Percentiles rank a stretch among this genome's conserved stretches.
These are phyloP conservation scores for Solanum peruvianum DNA, from an alignment of 257 asterid species.

Conservation along the genomic window DNA sequence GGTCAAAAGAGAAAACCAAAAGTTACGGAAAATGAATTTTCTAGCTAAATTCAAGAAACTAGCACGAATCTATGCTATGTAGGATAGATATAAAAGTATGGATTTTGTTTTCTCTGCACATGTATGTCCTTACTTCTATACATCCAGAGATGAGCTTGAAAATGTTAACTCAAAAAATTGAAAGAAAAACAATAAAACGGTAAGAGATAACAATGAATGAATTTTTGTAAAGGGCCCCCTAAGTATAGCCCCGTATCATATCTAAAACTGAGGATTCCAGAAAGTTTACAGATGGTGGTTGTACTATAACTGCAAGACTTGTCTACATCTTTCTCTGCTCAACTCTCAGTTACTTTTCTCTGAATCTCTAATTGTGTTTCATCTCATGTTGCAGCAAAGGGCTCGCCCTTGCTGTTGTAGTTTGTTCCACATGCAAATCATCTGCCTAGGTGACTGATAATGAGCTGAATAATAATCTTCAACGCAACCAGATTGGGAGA, in stretches of 20 bases:
- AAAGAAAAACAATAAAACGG: neutral
- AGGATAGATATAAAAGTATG: neutral
- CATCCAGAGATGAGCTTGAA: constrained; percentile 14
- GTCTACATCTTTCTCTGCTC: neutral
- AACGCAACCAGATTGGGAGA: constrained; percentile 85
- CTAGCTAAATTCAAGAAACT: neutral
- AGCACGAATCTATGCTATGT: neutral
- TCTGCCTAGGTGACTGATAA: constrained; percentile 89
- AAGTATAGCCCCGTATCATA: constrained; percentile 12
- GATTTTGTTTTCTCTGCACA: neutral
- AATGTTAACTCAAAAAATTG: neutral
- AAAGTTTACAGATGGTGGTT: constrained; percentile 24
- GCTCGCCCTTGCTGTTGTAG: constrained; percentile 45
- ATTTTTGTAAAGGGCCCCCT: neutral
- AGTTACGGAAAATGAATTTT: neutral
- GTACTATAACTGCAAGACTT: constrained; percentile 36
- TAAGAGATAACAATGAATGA: neutral
- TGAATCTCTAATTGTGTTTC: constrained; percentile 4
- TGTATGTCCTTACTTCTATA: constrained; percentile 4
- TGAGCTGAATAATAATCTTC: constrained; percentile 80
- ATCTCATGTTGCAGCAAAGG: constrained; percentile 79
- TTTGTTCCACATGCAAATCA: constrained; percentile 85
- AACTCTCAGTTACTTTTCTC: neutral
- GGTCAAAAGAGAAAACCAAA: neutral
- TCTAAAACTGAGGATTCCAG: neutral